Base-by-base conservation (phyloP, 129 eudicot genomes). In the Centrapalus pauciflorus region DNA sequence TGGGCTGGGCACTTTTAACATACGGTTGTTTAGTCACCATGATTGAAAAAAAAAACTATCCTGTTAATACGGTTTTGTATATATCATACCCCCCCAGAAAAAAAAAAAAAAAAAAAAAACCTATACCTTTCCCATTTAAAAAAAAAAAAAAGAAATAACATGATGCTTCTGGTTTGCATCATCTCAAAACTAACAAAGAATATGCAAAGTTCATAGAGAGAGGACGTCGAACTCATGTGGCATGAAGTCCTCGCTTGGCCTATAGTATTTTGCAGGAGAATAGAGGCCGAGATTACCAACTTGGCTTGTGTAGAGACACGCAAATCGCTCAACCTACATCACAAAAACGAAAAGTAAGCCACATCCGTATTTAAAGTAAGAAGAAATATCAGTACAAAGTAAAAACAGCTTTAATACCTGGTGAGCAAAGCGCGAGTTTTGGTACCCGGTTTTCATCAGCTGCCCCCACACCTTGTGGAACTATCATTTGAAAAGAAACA, bases 381-480 rank as follows among this genome's bases (percentile, higher is more conserved):
- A 25, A 0, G 30, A 61, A 17, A 32, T 21, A 8, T 12, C 27
- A 60, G 13, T 45, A 29, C 8, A 4, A 35, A 33, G 24, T 41
- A 23, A 46, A 13, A 40, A 17, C 2, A 40, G 17, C 2, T 32
- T 27, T 40, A 67, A 19, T 25, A 91, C 97, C 89, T 93, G 98
- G 81, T 93, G 98, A 10, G 98, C 96, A 20, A 88, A 93, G 19
- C 98, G 96, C 12, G 98, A 93, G 66, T 88, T 92, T 74, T 93
- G 98, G 61, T 88, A 85, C 55, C 98, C 98, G 5, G 98, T 93
- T 83, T 86, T 93, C 98, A 93, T 88, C 7, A 93, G 80, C 72
- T 85, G 98, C 57, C 98, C 98, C 98, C 98, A 92, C 7, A 93
- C 92, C 73, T 78, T 80, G 72, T 92, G 98, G 76, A 88, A 93